Percentiles rank a stretch among this genome's conserved stretches.
These are phyloP conservation scores for Flaveria linearis DNA, from an alignment of 129 eudicot species.

Conservation along the genomic window DNA sequence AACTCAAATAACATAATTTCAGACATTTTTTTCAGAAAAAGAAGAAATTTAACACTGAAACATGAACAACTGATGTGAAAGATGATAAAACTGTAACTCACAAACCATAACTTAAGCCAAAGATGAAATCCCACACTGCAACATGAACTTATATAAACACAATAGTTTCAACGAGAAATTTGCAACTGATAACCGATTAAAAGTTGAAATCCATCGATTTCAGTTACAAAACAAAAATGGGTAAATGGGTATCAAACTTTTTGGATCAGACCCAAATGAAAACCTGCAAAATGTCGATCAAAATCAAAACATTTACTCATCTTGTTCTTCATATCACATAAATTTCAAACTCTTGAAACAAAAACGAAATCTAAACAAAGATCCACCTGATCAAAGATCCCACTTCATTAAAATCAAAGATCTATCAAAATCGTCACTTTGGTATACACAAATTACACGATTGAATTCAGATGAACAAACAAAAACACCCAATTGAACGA, in stretches of 20 bases:
- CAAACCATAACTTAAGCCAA: constrained; percentile 1
- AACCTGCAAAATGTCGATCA: not conserved
- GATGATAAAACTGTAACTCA: not conserved
- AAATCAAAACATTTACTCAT: not conserved
- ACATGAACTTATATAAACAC: not conserved
- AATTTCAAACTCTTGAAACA: constrained; percentile 6
- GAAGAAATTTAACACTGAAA: not conserved
- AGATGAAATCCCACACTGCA: constrained; percentile 5
- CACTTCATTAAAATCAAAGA: constrained; percentile 26
- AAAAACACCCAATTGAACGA: not conserved
- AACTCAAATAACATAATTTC: not conserved
- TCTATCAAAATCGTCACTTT: constrained; percentile 19
- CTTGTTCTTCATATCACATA: not conserved
- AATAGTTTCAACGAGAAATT: not conserved
- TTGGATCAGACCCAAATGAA: not conserved
- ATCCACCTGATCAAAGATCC: not conserved
- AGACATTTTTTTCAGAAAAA: not conserved
- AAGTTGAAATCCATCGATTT: not conserved
- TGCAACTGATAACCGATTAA: not conserved
- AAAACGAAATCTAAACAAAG: not conserved
- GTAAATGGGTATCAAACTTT: not conserved
- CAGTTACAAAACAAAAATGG: not conserved
- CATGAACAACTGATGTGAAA: not conserved
- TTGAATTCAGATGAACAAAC: not conserved
- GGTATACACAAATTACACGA: not conserved